Percentiles rank a stretch among this genome's conserved stretches.
phyloP scores from a whole-genome alignment of 2,329 filamentous ascomycete species.

The Pyrenophora tritici-repentis region DNA sequence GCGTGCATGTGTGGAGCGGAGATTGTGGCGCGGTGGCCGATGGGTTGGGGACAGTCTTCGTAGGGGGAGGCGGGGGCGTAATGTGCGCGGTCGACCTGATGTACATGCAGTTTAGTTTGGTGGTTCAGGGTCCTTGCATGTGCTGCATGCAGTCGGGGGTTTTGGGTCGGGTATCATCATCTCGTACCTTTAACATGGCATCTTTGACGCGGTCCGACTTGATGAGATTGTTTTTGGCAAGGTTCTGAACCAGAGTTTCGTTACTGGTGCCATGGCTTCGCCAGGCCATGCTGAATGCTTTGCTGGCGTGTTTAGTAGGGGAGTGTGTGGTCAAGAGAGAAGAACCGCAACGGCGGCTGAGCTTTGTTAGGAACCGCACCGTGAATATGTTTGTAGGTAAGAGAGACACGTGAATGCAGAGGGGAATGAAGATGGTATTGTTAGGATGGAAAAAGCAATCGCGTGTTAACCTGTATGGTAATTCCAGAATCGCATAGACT shows the following conservation, averaged over 20 bases:
- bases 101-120: background rate
- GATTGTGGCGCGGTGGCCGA: slow-evolving; percentile 71
- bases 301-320: background rate
- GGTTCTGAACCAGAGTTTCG: slow-evolving; percentile 74
- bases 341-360: slow-evolving; percentile 27
- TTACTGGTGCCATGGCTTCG: slow-evolving; percentile 78
- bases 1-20: slow-evolving; percentile 77
- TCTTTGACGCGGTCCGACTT: slow-evolving; percentile 70
- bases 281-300: slow-evolving; percentile 77
- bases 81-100: slow-evolving; percentile 82
- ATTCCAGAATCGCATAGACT: background rate
- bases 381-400: slow-evolving; percentile 12
- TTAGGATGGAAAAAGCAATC: background rate
- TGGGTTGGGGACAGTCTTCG: slow-evolving; percentile 70
- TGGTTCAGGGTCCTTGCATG: too few species aligned
- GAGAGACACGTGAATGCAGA: slow-evolving; percentile 5
- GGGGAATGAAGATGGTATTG: slow-evolving; percentile 14
- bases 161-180: background rate
- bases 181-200: slow-evolving; percentile 74
- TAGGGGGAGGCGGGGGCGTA: slow-evolving; percentile 77
- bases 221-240: slow-evolving; percentile 74
- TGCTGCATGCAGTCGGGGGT: background rate
- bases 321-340: background rate
- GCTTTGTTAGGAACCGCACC: slow-evolving; percentile 25
- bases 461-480: background rate